Percentiles rank a stretch among this genome's conserved stretches.
These are phyloP conservation scores for Petunia axillaris DNA, from an alignment of 257 asterid species.

Conservation along the genomic window DNA sequence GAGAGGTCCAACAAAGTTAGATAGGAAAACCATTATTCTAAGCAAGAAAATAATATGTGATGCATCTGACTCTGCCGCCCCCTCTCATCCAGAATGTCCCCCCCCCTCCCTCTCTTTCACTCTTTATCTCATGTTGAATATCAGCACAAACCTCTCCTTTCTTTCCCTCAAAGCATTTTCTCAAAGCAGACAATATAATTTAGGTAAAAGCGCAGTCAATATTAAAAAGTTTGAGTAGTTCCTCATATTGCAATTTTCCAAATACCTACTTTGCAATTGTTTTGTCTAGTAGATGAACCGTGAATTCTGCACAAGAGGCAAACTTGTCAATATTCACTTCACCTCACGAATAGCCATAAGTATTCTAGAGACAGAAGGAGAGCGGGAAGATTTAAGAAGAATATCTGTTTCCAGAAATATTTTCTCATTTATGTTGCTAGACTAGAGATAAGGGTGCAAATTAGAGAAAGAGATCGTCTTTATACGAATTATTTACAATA, in stretches of 20 bases:
- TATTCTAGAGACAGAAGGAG: slow-evolving; percentile 1
- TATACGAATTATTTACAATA: not conserved
- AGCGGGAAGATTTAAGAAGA: not conserved
- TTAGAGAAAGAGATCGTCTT: not conserved
- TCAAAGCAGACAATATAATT: not conserved
- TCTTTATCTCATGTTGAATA: not conserved
- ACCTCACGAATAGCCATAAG: not conserved
- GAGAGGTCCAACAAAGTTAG: slow-evolving; percentile 23
- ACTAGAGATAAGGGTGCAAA: not conserved
- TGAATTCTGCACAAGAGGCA: slow-evolving; percentile 63
- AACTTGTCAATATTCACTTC: slow-evolving; percentile 15
- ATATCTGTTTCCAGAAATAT: not conserved
- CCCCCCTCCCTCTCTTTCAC: not conserved
- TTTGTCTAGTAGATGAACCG: slow-evolving; percentile 78
- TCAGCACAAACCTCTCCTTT: not conserved
- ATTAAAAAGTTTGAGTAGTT: not conserved
- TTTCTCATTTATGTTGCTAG: not conserved
- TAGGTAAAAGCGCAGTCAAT: not conserved
- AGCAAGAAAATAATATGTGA: not conserved
- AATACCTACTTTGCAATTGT: slow-evolving; percentile 67
- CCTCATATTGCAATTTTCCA: not conserved
- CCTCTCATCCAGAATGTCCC: not conserved
- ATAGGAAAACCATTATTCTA: not conserved
- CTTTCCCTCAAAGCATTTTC: not conserved
- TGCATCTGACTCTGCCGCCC: not conserved